phyloP scores from a whole-genome alignment of 2,329 filamentous ascomycete species.

The Teratosphaeria zuluensis region DNA sequence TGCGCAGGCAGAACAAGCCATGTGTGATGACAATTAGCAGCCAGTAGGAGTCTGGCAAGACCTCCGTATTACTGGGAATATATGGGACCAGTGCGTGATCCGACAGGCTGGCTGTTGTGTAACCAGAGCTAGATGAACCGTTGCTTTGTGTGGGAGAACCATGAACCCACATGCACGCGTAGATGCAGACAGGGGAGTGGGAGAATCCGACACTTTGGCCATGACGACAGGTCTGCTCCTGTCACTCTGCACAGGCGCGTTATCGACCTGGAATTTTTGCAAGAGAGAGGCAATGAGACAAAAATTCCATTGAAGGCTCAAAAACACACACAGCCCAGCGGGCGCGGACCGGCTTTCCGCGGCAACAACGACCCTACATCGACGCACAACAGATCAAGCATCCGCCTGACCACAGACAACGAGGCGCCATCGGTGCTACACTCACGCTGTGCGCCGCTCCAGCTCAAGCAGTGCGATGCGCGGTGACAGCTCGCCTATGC shows the following conservation, averaged over 20 bases:
- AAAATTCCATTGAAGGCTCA: neutral
- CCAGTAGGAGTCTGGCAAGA: neutral
- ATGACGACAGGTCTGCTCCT: neutral
- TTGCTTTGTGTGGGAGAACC: conserved; percentile 2
- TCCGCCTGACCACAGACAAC: neutral
- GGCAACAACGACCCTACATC: neutral
- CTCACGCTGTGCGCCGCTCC: neutral
- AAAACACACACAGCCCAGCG: neutral
- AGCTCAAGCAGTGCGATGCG: neutral
- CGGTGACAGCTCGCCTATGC: neutral
- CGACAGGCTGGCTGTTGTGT: conserved; percentile 2
- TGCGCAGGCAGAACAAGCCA: neutral
- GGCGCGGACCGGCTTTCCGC: neutral
- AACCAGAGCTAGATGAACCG: neutral
- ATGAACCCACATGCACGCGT: neutral
- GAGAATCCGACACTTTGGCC: neutral
- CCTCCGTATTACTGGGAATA: neutral
- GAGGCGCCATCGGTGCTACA: neutral
- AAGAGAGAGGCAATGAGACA: neutral
- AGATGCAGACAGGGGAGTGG: neutral
- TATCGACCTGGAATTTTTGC: neutral
- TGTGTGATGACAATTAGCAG: neutral
- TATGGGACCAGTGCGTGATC: neutral
- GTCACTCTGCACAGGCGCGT: neutral
- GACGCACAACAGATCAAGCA: neutral